Base-by-base conservation (phyloP, 805 yeast species). In the Candida ponderosae region DNA sequence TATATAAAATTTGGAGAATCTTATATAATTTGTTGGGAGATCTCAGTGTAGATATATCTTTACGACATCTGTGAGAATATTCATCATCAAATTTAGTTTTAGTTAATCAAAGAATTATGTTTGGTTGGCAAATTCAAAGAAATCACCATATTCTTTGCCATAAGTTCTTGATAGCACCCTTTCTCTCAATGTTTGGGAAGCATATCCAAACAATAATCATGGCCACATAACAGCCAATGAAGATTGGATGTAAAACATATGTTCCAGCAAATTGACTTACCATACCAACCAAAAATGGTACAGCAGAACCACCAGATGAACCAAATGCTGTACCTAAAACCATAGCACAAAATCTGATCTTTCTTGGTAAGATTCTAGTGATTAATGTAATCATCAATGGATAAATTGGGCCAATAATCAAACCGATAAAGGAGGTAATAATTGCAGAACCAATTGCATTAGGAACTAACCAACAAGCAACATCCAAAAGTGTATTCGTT, bases 351-450 rank as follows among this genome's bases (percentile, higher is more conserved):
- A 69, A 65, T 49, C 70, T 74, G 39, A 72, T 70, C 51, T 66
- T 72, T 38, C 76, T 53, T 5, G 79, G 79, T 15, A 74, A 45
- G 26, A 72, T 59, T 39, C 59, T 57, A 1, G 71, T 63, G 8
- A 67, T 59, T 10, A 67, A 49, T 1, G 72, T 59, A 31, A 74
- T 55, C 70, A 72, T 60, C 45, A 74, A 54, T n/a, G 68, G 72
- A 55, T 75, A 77, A 18, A 69, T 62, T 11, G 84, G 84, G 1
- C 84, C 85, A 31, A 74, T 65, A 37, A 62, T 63, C 2, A 76
- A 43, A 13, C 84, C 85, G 6, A 69, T 62, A 1, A 76, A 32
- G 0, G 75, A 59, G 15, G 59, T 51, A 23, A 69, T 60, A 1
- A 72, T 59, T 5, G 76, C 75, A 23, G 72, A 72, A 3, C 54